Percentiles rank a stretch among this genome's conserved stretches.
Evolutionary conservation across 2,329 filamentous ascomycete genomes (phyloP).

Genomic region (Paecilomyces dactylethromorphus): DNA sequence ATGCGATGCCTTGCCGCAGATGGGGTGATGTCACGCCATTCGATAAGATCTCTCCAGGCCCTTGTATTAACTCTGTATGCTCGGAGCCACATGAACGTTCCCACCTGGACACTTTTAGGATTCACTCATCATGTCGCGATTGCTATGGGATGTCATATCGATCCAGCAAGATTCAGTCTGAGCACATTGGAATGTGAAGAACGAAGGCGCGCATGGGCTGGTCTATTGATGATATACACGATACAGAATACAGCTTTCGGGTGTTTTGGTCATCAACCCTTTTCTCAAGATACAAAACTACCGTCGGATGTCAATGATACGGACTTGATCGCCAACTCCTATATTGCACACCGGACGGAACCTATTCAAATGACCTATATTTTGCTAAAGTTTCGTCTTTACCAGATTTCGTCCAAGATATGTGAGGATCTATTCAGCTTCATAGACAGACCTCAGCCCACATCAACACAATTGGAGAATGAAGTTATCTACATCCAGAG

Average conservation of each 20-base stretch:
- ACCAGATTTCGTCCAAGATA: conserved; percentile 29
- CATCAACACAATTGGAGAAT: conserved; percentile 18
- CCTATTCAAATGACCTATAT: conserved; percentile 39
- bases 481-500: conserved; percentile 25
- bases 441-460: conserved; percentile 13
- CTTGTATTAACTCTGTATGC: conserved; percentile 35
- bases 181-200: conserved; percentile 31
- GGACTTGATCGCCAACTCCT: conserved; percentile 20
- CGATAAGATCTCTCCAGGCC: conserved; percentile 33
- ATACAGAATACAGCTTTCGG: conserved; percentile 32
- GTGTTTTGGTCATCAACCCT: conserved; percentile 22
- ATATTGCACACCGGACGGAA: conserved; percentile 12
- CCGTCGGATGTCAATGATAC: conserved; percentile 32
- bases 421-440: conserved; percentile 27
- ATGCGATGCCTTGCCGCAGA: conserved; percentile 34
- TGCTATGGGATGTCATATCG: conserved; percentile 36
- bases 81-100: conserved; percentile 26
- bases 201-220: conserved; percentile 33
- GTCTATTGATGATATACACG: conserved; percentile 34
- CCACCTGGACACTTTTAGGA: conserved; percentile 34
- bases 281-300: conserved; percentile 23
- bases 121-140: conserved; percentile 35
- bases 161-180: conserved; percentile 30
- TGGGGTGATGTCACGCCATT: conserved; percentile 31
- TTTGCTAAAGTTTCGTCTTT: conserved; percentile 30